phyloP scores from a whole-genome alignment of 176 grass and related monocot genomes.

The Dendrocalamus sinicus region DNA sequence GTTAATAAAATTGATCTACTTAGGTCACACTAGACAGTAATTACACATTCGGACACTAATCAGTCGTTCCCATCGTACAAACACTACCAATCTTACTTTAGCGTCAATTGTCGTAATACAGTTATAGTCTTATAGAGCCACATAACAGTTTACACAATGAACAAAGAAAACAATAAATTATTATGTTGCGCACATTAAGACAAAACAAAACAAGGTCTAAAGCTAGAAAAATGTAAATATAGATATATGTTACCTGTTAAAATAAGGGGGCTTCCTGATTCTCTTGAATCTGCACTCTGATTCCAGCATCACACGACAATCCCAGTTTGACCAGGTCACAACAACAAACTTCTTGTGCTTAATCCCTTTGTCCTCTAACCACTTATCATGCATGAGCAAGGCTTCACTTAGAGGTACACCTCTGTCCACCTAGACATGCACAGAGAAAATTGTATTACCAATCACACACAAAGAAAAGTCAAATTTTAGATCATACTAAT shows the following conservation, averaged over 20 bases:
- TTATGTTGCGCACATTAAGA: neutral
- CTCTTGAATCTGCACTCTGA: conserved; percentile 92
- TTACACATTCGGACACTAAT: neutral
- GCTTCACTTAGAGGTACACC: conserved; percentile 95
- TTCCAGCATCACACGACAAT: conserved; percentile 92
- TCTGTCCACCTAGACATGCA: conserved; percentile 81
- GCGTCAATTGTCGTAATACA: neutral
- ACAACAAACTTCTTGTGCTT: conserved; percentile 91
- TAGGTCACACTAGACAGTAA: neutral
- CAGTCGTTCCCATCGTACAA: neutral
- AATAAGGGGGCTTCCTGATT: conserved; percentile 94
- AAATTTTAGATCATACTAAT: neutral
- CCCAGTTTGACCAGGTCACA: conserved; percentile 97
- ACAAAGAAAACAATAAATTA: neutral
- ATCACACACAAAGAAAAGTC: neutral
- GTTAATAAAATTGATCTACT: conserved; percentile 1
- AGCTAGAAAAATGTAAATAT: conserved; percentile 1
- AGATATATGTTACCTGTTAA: conserved; percentile 65
- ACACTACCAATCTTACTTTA: conserved; percentile 17
- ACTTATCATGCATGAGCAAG: conserved; percentile 98
- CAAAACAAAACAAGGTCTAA: conserved; percentile 13
- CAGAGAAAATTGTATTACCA: conserved; percentile 12
- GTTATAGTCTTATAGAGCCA: neutral
- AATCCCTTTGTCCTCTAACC: conserved; percentile 96
- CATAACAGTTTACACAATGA: neutral